These are phyloP conservation scores for Pelargonium citronellum DNA, from an alignment of 441 rosid species.

Conservation along the genomic window DNA sequence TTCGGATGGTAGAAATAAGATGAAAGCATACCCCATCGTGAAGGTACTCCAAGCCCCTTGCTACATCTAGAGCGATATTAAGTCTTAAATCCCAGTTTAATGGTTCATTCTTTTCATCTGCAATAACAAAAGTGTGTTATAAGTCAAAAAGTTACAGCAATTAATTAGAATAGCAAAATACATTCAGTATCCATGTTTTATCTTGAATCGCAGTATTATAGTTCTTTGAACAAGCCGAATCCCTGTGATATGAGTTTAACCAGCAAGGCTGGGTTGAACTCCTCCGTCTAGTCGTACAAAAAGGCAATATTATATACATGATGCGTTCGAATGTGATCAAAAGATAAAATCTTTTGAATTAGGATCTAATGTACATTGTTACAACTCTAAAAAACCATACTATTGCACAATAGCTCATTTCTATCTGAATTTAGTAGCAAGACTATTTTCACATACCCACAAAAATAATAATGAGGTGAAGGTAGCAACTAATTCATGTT, in stretches of 20 bases:
- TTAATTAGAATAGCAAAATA: not conserved
- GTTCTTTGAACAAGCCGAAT: not conserved
- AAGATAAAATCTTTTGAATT: not conserved
- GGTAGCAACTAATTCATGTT: not conserved
- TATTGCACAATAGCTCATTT: not conserved
- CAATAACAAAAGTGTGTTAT: constrained; percentile 18
- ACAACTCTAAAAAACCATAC: not conserved
- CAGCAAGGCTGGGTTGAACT: too few relatives aligned
- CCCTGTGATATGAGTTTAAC: not conserved
- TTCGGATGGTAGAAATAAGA: constrained; percentile 9
- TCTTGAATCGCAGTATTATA: not conserved
- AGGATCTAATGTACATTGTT: not conserved
- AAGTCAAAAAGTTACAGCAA: not conserved
- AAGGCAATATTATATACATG: too few relatives aligned
- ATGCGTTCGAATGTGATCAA: not conserved
- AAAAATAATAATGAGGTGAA: not conserved
- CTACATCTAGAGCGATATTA: constrained; percentile 74
- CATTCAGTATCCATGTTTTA: not conserved
- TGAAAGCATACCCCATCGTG: constrained; percentile 82
- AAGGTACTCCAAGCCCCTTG: constrained; percentile 95
- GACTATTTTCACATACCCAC: not conserved
- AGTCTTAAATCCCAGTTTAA: constrained; percentile 84
- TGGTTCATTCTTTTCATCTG: constrained; percentile 57
- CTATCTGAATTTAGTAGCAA: not conserved
- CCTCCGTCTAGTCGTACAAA: too few relatives aligned